These are phyloP conservation scores for Penicillium paradoxum DNA, from an alignment of 495 filamentous ascomycete genomes.

Conservation along the genomic window DNA sequence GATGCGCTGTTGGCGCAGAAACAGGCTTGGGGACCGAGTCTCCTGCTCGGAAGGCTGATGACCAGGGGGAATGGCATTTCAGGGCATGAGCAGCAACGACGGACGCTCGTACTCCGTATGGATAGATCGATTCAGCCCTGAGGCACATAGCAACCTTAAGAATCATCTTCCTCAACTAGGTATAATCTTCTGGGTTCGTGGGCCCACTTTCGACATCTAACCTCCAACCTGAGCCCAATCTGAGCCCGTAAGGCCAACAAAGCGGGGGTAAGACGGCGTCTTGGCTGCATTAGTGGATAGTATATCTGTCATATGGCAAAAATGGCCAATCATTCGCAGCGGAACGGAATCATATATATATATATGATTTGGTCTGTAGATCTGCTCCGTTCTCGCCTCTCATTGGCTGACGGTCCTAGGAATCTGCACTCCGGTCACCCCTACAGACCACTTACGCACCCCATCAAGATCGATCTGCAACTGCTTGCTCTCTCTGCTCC, in stretches of 20 bases:
- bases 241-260: slow-evolving; percentile 5
- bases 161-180: slow-evolving; percentile 1
- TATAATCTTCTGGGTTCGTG: slow-evolving; percentile 2
- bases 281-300: slow-evolving; percentile 7
- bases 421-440: no score
- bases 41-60: slow-evolving; percentile 1
- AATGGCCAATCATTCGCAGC: neutral
- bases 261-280: slow-evolving; percentile 3
- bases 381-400: no score
- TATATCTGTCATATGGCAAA: neutral
- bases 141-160: neutral
- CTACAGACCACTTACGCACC: no score
- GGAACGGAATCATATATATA: slow-evolving; percentile 11
- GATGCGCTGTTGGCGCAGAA: slow-evolving; percentile 8
- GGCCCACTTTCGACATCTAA: neutral
- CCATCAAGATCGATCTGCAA: no score
- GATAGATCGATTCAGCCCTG: slow-evolving; percentile 2
- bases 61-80: neutral
- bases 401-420: no score
- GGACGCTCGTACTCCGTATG: neutral
- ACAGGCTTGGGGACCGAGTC: slow-evolving; percentile 5
- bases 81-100: slow-evolving; percentile 1
- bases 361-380: no score
- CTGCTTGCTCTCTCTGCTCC: no score
- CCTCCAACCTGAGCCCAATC: neutral